Conservation (phyloP, 2,329 filamentous ascomycete genomes). For the Monosporascus sp. region DNA sequence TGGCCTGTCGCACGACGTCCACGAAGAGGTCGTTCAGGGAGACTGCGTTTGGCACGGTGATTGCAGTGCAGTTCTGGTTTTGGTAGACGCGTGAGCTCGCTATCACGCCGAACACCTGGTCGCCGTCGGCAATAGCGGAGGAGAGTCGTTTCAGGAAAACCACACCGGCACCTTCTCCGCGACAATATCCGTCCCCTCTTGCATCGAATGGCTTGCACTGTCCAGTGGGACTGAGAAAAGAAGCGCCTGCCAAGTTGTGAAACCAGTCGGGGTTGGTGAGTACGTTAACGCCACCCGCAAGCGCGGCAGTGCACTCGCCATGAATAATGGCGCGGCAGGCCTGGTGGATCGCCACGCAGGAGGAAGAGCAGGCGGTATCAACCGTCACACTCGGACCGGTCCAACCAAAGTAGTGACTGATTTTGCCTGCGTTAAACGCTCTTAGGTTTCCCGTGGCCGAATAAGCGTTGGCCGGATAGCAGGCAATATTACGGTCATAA, state of each 20-base stretch:
- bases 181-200: slow-evolving; percentile 46
- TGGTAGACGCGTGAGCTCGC: slow-evolving; percentile 34
- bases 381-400: slow-evolving; percentile 27
- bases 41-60: slow-evolving; percentile 34
- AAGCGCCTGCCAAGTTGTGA: slow-evolving; percentile 19
- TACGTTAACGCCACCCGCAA: slow-evolving; percentile 30
- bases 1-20: slow-evolving; percentile 23
- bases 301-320: slow-evolving; percentile 27
- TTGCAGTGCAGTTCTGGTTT: slow-evolving; percentile 34
- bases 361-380: slow-evolving; percentile 35
- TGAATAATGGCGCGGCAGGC: slow-evolving; percentile 28
- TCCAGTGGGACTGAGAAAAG: slow-evolving; percentile 24
- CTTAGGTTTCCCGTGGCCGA: slow-evolving; percentile 24
- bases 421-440: slow-evolving; percentile 22
- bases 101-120: slow-evolving; percentile 40
- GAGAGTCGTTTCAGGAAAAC: slow-evolving; percentile 45
- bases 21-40: slow-evolving; percentile 28
- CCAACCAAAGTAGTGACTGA: slow-evolving; percentile 32
- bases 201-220: slow-evolving; percentile 33
- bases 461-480: slow-evolving; percentile 32
- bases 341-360: slow-evolving; percentile 31
- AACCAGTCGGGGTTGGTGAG: slow-evolving; percentile 25
- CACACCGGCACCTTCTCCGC: slow-evolving; percentile 43
- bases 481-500: slow-evolving; percentile 36
- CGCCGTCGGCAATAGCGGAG: slow-evolving; percentile 41